Evolutionary conservation across 768 basidiomycete genomes (phyloP).

Genomic region (Leccinellum rugosiceps): DNA sequence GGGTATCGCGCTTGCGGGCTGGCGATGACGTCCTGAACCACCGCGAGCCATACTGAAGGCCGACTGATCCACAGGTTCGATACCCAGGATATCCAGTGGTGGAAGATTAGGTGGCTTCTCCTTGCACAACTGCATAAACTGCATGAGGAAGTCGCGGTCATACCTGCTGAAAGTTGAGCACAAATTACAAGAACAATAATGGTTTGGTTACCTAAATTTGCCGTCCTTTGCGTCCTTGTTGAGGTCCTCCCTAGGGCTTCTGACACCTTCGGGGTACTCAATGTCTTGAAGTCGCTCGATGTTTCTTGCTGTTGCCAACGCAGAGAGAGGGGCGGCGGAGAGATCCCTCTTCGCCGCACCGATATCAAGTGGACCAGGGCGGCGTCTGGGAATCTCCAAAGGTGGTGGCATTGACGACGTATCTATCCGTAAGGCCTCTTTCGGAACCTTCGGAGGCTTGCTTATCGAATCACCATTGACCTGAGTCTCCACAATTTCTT

Average conservation of each 20-base stretch:
- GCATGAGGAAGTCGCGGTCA: conserved; percentile 94
- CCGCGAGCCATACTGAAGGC: conserved; percentile 53
- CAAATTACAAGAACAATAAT: background rate
- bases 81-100: conserved; percentile 85
- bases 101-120: conserved; percentile 93
- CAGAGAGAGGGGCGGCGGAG: conserved; percentile 42
- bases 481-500: conserved; percentile 27
- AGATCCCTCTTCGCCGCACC: conserved; percentile 44
- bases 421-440: conserved; percentile 64
- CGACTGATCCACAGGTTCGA: conserved; percentile 69
- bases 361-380: conserved; percentile 76
- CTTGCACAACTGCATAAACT: conserved; percentile 93
- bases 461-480: conserved; percentile 38
- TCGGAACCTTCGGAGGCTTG: conserved; percentile 37
- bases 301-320: conserved; percentile 75
- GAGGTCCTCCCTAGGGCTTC: conserved; percentile 80
- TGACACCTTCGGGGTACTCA: conserved; percentile 78
- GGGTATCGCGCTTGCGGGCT: conserved; percentile 41
- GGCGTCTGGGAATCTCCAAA: conserved; percentile 40
- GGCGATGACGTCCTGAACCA: conserved; percentile 61
- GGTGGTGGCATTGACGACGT: conserved; percentile 45
- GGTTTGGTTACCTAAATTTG: conserved; percentile 68
- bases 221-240: conserved; percentile 82
- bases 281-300: conserved; percentile 81
- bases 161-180: conserved; percentile 53